phyloP scores from a whole-genome alignment of 2,329 filamentous ascomycete species.

The Xylaria sp. region DNA sequence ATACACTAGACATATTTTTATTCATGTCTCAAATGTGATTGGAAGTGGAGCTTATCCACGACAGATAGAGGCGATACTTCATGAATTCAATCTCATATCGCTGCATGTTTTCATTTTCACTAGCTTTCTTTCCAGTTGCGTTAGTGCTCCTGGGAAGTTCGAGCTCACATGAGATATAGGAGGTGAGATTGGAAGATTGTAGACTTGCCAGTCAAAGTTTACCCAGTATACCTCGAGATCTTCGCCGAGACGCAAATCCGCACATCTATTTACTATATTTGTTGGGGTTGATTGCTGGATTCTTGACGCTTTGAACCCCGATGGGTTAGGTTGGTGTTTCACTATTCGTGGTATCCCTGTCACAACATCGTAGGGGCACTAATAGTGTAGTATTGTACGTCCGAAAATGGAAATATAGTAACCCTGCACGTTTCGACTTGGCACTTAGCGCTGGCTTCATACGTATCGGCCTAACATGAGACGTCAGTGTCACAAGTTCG shows the following conservation, averaged over 20 bases:
- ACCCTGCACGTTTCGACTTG: conserved; percentile 36
- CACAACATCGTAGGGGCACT: conserved; percentile 1
- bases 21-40: not conserved
- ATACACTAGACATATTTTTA: not conserved
- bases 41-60: not conserved
- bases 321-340: conserved; percentile 22
- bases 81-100: too few relatives aligned
- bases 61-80: too few relatives aligned
- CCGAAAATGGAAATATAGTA: conserved; percentile 38
- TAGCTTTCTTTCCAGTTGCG: too few relatives aligned
- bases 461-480: conserved; percentile 42
- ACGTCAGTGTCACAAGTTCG: conserved; percentile 41
- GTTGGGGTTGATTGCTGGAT: not conserved
- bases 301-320: conserved; percentile 1
- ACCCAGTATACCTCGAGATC: conserved; percentile 3
- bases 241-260: conserved; percentile 12
- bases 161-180: too few relatives aligned
- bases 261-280: not conserved
- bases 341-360: conserved; percentile 27
- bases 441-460: conserved; percentile 40
- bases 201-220: too few relatives aligned
- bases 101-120: too few relatives aligned
- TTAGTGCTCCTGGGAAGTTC: too few relatives aligned
- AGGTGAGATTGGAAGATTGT: too few relatives aligned
- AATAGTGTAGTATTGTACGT: not conserved